Evolutionary conservation across 345 rosid genomes (phyloP), one percentile per base, ranked within the genome.

Genomic region (Citrus hindsii): DNA sequence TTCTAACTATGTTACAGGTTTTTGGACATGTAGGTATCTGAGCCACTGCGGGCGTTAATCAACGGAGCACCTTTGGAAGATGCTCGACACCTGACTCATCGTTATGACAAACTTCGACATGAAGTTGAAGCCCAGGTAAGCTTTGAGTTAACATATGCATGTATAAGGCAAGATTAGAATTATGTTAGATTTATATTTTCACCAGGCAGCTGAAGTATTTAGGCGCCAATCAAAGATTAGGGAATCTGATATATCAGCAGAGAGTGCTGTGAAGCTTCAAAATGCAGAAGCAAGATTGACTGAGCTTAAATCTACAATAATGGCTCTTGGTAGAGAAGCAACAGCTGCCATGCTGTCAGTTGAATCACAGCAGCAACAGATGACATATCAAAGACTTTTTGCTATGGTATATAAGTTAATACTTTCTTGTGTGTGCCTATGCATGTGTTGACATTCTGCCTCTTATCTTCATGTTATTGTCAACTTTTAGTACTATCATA

Each of bases 61-160:
- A 89, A 83, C 16, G 95, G 97, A 77, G 98, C 98, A 71, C 99
- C 98, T 75, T 83, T 96, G 86, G 98, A 92, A 86, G 99, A 96
- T 88, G 99, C 98, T 78, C 88, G 97, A 60, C 94, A 88, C 80
- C 83, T 96, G 81, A 89, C 91, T 42, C 92, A 85, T 65, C 91
- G 84, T 69, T 94, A 96, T 84, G 97, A 92, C 69, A 91, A 88
- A 86, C 85, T 94, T 63, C 93, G 95, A 16, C 97, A 96, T 79
- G 97, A 90, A 85, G 91, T 91, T 80, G 97, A 96, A 85, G 89
- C 93, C 13, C 98, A 92, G 97, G 99, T 93, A 85, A 76, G 28
- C 38, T 55, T 76, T 84, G 70, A 19, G 40, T 28, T 74, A 33
- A 5, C 21, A 38, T 76, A 8, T 4, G 28, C 25, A 28, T 61